Percentiles rank a stretch among this genome's conserved stretches.
Conservation (phyloP, 176 grass and related monocot genomes). For the Raddia guianensis region DNA sequence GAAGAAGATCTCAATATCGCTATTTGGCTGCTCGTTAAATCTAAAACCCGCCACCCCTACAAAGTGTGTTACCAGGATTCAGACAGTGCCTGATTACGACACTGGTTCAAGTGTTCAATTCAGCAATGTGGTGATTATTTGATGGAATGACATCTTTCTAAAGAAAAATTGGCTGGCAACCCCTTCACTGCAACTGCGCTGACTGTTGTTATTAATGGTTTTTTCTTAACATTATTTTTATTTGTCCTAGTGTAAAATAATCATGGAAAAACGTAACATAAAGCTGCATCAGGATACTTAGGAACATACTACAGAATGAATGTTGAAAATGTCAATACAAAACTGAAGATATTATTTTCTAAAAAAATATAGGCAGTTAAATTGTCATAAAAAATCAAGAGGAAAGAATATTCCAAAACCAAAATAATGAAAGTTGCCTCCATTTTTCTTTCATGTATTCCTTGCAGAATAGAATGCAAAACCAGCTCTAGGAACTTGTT, state of each 20-base stretch:
- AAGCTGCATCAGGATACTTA: neutral
- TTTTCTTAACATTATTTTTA: neutral
- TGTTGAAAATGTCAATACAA: neutral
- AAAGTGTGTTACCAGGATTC: neutral
- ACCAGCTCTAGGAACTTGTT: neutral
- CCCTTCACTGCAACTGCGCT: neutral
- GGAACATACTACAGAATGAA: neutral
- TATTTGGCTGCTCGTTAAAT: neutral
- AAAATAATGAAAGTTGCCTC: neutral
- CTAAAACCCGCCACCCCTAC: neutral
- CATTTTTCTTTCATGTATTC: neutral
- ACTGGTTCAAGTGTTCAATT: too few species aligned
- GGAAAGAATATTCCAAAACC: neutral
- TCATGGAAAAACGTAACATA: constrained; percentile 9
- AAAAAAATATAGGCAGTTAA: neutral
- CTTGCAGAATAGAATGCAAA: neutral
- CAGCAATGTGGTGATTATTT: neutral
- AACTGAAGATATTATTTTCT: neutral
- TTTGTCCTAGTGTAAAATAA: neutral
- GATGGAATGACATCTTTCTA: neutral
- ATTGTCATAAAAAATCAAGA: neutral
- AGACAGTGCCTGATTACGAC: too few species aligned
- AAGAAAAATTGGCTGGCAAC: neutral
- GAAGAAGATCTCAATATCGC: neutral
- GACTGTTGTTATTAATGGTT: neutral